Evolutionary conservation across 2,329 filamentous ascomycete genomes (phyloP).

Genomic region (Alternaria viburni): DNA sequence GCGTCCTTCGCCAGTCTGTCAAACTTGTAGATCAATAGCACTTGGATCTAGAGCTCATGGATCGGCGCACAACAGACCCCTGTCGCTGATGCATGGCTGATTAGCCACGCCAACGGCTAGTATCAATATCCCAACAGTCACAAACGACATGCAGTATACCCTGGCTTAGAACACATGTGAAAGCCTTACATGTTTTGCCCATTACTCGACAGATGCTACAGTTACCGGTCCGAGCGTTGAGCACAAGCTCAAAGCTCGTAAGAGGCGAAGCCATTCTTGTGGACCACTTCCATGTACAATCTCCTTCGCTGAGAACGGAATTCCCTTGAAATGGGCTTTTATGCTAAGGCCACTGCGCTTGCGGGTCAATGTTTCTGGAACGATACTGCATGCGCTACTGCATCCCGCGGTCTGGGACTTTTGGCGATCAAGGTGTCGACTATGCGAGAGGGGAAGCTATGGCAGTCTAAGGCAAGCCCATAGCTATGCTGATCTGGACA

Average conservation of each 20-base stretch:
- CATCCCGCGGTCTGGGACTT: background rate
- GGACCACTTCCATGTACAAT: background rate
- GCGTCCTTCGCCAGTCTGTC: too few species aligned
- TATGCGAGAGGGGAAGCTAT: background rate
- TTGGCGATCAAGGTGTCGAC: background rate
- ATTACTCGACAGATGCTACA: background rate
- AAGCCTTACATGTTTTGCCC: background rate
- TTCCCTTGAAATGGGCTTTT: background rate
- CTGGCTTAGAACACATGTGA: background rate
- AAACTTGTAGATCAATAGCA: background rate
- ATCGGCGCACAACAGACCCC: background rate
- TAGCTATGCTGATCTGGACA: background rate
- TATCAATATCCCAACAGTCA: background rate
- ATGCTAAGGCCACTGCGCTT: background rate
- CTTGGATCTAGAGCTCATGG: background rate
- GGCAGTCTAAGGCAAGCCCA: background rate
- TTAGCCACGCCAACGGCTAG: background rate
- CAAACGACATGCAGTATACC: background rate
- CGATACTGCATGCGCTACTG: background rate
- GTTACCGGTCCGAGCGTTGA: background rate
- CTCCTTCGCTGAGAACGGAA: background rate
- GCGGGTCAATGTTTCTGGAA: background rate
- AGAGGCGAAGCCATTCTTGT: background rate
- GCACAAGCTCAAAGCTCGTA: background rate
- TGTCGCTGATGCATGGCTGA: background rate